Base-by-base conservation (phyloP, 2,329 filamentous ascomycete species). In the Aureobasidium sp. region DNA sequence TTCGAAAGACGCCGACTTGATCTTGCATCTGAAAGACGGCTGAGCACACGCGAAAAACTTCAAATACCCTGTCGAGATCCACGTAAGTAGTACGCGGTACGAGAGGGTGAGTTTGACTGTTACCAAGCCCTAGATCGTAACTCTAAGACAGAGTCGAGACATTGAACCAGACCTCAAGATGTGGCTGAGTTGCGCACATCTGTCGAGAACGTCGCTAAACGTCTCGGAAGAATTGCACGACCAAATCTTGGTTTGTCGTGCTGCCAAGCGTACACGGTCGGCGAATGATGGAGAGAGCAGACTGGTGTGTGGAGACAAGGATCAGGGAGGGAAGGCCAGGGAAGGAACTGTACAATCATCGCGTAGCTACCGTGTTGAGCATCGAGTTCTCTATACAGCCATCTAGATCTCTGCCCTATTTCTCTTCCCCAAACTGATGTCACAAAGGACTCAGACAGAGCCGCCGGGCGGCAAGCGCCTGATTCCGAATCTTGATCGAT, bases 391-490 rank as follows among this genome's bases (percentile, higher is more conserved):
- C 48, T 34, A 21, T 10, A 50, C 25, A 10, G 9, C 16, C 21
- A 21, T n/a, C 14, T 36, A 50, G 9, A 50, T 34, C 14, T 32
- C 48, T 27, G n/a, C 1, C n/a, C 48, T 50, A 27, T 21, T 37
- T 36, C 8, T 42, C 27, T n/a, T 34, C 9, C 11, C 30, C 2
- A 49, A 34, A 3, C 8, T 16, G 21, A 49, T 49, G 47, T 49
- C n/a, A 49, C 47, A 4, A 13, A 21, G 21, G 47, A 49, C 25
- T n/a, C 47, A 34, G 47, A 25, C n/a, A 45, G 53, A 57, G 53
- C 53, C 53, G 53, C 53, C 53, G 53, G 53, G n/a, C 50, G 50
- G 50, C 16, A 44, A n/a, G 11, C 39, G 53, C 53, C 53, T 45
- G 21, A 25, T 57, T 34, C 39, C 53, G 53, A 39, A 57, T 57